Base-by-base conservation (phyloP, 805 yeast species). In the Saccharomycopsis sp. region DNA sequence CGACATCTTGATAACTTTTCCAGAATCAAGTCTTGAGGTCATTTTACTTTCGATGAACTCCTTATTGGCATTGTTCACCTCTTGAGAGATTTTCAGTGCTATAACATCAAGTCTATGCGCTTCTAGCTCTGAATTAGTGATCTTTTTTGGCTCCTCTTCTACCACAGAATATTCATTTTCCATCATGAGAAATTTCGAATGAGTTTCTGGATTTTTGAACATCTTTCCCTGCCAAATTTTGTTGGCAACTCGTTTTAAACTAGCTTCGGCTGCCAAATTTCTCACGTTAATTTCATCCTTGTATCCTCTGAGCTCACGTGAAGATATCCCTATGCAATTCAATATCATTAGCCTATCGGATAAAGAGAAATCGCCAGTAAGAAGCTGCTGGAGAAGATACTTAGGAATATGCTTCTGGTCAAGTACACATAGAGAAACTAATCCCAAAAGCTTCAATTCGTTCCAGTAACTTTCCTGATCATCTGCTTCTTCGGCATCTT, bases 301-400 rank as follows among this genome's bases (percentile, higher is more conserved):
- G 34, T 75, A 68, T 0, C 91, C 92, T 50, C 86, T 73, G 8
- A 91, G 73, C 62, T 87, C 90, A 60, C 96, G 71, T 0, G 91
- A 89, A 2, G 88, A 80, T 23, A 91, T 71, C 0, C 91, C 85
- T 12, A 89, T 66, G 0, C 88, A 73, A 2, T 91, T 81, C 18
- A 94, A 69, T 7, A 91, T 74, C 29, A 80, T 71, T 71, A 91
- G 75, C 52, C 98, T 71, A 60, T 85, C 91, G 61, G 87, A 94
- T 18, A 94, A 68, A 0, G 96, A 89, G 61, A 86, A 82, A 65
- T 92, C 99, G 0, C 91, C 91, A 0, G 78, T 75, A 40, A 81
- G 72, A 16, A 91, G 71, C 16, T 50, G 51, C 40, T 54, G 34
- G 14, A 57, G 44, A 40, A 60, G 56, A 53, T 34, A 51, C n/a